Base-by-base conservation (phyloP, 495 filamentous ascomycete genomes). In the Penicillium atrosanguineum region DNA sequence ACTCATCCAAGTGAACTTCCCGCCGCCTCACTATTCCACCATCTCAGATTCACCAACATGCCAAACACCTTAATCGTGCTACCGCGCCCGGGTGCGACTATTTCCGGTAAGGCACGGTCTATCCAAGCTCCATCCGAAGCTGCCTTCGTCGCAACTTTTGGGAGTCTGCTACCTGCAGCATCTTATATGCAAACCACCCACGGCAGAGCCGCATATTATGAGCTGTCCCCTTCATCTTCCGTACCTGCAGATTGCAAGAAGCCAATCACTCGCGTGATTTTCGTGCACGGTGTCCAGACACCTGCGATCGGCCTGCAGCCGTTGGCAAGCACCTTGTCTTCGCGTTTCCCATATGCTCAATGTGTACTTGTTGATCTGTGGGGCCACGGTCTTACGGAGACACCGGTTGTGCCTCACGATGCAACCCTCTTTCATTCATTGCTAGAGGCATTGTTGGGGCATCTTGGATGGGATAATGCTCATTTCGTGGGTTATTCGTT, bases 401-500 rank as follows among this genome's bases (percentile, higher is more conserved):
- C 71, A 1, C 71, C 71, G 0, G 4, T 68, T 19, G 37, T 46
- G 3, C 36, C 64, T 0, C 68, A 72, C 46, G 59, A 61, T 1
- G 38, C 68, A 5, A 43, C 50, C 4, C 54, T 71, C 18, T 72
- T 72, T 26, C 71, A 71, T 43, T 5, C 2, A 1, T 39, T 72
- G 19, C 20, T 74, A 4, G 48, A 54, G 8, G 52, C 45, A 6
- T 25, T 74, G 16, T 42, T 72, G 50, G 31, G 15, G 8, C 46
- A 60, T 14, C 61, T 74, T 6, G 31, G 31, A 0, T 72, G 71
- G 71, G 29, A 51, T 0, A 39, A 60, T 55, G 69, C 66, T 6
- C 69, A 74, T 54, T 46, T 74, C 6, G 40, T 74, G 11, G 71
- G 71, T 3, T 74, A 69, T 50, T 74, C 71, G 6, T 72, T 74